These are phyloP conservation scores for Lasiodiplodia gonubiensis DNA, from an alignment of 2,329 filamentous ascomycete species.

Conservation along the genomic window DNA sequence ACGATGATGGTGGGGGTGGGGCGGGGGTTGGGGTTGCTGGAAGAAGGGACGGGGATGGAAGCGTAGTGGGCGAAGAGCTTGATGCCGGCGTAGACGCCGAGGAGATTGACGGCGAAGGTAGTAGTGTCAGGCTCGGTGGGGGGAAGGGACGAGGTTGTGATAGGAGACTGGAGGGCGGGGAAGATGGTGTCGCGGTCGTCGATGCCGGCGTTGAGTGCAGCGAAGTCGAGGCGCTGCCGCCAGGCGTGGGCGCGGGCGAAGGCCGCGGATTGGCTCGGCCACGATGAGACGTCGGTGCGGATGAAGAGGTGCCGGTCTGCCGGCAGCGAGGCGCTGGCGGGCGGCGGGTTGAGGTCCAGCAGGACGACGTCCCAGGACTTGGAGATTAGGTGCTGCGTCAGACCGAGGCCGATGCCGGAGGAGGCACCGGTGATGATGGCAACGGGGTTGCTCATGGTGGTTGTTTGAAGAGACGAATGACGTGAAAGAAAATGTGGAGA, in stretches of 20 bases:
- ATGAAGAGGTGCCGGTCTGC: constrained; percentile 44
- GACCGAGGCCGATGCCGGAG: constrained; percentile 53
- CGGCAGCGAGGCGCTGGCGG: constrained; percentile 37
- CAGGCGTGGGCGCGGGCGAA: constrained; percentile 51
- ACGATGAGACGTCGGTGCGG: constrained; percentile 49
- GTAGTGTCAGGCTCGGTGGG: constrained; percentile 42
- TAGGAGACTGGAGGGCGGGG: constrained; percentile 32
- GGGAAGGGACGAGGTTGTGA: constrained; percentile 29
- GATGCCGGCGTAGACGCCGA: constrained; percentile 43
- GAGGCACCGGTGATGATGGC: constrained; percentile 54
- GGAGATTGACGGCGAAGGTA: constrained; percentile 43
- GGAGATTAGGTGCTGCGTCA: constrained; percentile 49
- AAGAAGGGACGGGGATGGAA: constrained; percentile 30
- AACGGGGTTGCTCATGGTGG: constrained; percentile 46
- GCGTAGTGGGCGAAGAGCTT: constrained; percentile 48
- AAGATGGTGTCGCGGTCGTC: constrained; percentile 46
- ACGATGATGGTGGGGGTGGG: constrained; percentile 42
- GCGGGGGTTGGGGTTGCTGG: not conserved
- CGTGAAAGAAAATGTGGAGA: not conserved
- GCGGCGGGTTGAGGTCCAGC: constrained; percentile 49
- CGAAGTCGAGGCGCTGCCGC: constrained; percentile 50
- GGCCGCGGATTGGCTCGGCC: constrained; percentile 45
- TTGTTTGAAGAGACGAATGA: not conserved
- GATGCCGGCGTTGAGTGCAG: constrained; percentile 51
- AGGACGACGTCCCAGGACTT: constrained; percentile 51